A percentile compares a stretch with the other conserved stretches of the same genome.
phyloP scores from a whole-genome alignment of 306 rosid genomes.

The Albizia julibrissin region DNA sequence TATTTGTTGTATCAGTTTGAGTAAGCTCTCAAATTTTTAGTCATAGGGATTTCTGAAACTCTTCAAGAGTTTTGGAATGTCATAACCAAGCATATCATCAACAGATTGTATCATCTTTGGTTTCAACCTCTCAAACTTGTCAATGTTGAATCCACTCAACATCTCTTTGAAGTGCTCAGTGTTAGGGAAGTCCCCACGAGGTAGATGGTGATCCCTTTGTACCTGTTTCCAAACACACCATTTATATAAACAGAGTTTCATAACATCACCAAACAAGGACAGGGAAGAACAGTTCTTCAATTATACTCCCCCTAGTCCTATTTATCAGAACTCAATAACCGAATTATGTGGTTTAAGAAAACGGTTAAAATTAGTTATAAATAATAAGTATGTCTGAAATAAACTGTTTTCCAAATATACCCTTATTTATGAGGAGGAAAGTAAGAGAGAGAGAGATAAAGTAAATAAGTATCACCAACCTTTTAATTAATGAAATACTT shows the following conservation, averaged over 20 bases:
- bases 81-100: slow-evolving; percentile 93
- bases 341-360: too few species aligned
- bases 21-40: slow-evolving; percentile 17
- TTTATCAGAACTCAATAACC: too few species aligned
- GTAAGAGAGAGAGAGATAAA: too few species aligned
- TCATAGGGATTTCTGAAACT: slow-evolving; percentile 82
- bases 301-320: too few species aligned
- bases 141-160: slow-evolving; percentile 67
- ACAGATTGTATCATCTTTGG: slow-evolving; percentile 76
- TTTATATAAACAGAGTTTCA: background rate
- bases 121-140: slow-evolving; percentile 85
- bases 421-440: too few species aligned
- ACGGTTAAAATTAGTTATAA: too few species aligned
- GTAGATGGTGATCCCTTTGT: slow-evolving; percentile 83
- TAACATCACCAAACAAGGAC: background rate
- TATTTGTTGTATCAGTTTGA: background rate
- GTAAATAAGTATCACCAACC: too few species aligned
- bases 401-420: too few species aligned
- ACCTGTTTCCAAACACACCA: slow-evolving; percentile 48
- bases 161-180: slow-evolving; percentile 70
- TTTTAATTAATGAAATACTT: too few species aligned
- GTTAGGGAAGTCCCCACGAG: slow-evolving; percentile 89
- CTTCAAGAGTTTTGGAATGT: slow-evolving; percentile 84
- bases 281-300: background rate
- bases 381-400: too few species aligned